Evolutionary conservation across 345 rosid genomes (phyloP).

Genomic region (Dipteronia dyeriana): DNA sequence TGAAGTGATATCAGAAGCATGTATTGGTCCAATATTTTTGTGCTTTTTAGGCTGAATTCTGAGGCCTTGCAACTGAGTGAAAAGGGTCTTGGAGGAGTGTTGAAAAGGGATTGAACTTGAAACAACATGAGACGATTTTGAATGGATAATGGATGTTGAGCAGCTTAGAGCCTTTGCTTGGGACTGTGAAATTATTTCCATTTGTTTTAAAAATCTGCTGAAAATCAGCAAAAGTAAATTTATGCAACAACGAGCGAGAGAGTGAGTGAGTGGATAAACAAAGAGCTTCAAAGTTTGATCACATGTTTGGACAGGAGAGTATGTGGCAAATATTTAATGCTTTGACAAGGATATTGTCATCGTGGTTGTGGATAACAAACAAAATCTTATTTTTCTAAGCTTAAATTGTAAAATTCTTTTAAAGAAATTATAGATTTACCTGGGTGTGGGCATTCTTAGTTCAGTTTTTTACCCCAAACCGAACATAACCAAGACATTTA

Average conservation of each 20-base stretch:
- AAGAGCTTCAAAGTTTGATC: constrained; percentile 4
- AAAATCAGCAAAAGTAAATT: background rate
- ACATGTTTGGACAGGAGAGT: background rate
- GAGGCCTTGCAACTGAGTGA: constrained; percentile 28
- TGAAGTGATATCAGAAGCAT: constrained; percentile 49
- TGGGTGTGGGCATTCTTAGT: too few relatives aligned
- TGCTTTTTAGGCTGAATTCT: constrained; percentile 26
- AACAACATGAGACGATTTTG: constrained; percentile 31
- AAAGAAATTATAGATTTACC: too few relatives aligned
- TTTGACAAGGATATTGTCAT: constrained; percentile 8
- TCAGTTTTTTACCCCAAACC: too few relatives aligned
- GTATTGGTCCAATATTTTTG: constrained; percentile 24
- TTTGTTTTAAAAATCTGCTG: background rate
- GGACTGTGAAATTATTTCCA: constrained; percentile 40
- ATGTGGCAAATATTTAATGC: constrained; percentile 57
- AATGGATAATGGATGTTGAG: constrained; percentile 29
- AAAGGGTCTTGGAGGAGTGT: constrained; percentile 24
- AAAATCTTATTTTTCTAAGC: background rate
- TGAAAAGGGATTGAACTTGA: constrained; percentile 24
- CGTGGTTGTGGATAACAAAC: constrained; percentile 32
- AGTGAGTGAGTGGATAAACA: constrained; percentile 20
- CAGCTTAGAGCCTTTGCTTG: constrained; percentile 28
- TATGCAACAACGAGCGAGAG: constrained; percentile 5
- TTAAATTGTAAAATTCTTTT: too few relatives aligned
- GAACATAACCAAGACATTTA: too few relatives aligned